Evolutionary conservation across 2,329 filamentous ascomycete species (phyloP).

Genomic region (Colletotrichum spaethianum): DNA sequence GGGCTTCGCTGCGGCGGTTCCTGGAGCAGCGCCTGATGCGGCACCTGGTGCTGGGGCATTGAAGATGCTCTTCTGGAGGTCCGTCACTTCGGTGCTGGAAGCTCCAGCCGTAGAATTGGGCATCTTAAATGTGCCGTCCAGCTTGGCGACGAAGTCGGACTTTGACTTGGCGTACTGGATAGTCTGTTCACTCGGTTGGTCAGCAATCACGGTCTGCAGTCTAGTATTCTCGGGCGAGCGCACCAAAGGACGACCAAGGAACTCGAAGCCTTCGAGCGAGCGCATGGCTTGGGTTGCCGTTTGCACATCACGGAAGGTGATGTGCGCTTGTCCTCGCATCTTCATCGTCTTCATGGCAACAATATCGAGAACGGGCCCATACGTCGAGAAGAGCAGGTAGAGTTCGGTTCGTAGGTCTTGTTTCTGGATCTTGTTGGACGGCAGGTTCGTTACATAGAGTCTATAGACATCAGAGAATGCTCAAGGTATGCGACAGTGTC

Average conservation of each 20-base stretch:
- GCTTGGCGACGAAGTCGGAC: slow-evolving; percentile 88
- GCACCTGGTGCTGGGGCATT: slow-evolving; percentile 73
- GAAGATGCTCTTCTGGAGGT: slow-evolving; percentile 86
- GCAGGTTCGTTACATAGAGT: slow-evolving; percentile 90
- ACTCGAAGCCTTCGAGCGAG: slow-evolving; percentile 85
- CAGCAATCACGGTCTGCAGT: not conserved
- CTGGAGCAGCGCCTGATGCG: slow-evolving; percentile 52
- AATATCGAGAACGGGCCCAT: slow-evolving; percentile 92
- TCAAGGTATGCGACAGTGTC: not conserved
- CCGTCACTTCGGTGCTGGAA: slow-evolving; percentile 74
- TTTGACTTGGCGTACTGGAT: slow-evolving; percentile 93
- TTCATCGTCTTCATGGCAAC: slow-evolving; percentile 89
- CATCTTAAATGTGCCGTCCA: slow-evolving; percentile 90
- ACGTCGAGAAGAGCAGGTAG: slow-evolving; percentile 95
- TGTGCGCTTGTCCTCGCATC: slow-evolving; percentile 96
- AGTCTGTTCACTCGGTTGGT: slow-evolving; percentile 69
- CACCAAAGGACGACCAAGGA: slow-evolving; percentile 90
- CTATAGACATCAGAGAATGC: slow-evolving; percentile 59
- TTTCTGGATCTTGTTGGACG: slow-evolving; percentile 90
- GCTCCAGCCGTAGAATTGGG: slow-evolving; percentile 65
- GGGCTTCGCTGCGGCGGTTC: slow-evolving; percentile 61
- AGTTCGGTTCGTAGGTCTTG: slow-evolving; percentile 87
- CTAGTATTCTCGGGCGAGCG: slow-evolving; percentile 50
- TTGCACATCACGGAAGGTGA: slow-evolving; percentile 91
- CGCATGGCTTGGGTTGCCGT: slow-evolving; percentile 96